Conservation (phyloP, 441 rosid genomes). For the Syzygium malaccense region DNA sequence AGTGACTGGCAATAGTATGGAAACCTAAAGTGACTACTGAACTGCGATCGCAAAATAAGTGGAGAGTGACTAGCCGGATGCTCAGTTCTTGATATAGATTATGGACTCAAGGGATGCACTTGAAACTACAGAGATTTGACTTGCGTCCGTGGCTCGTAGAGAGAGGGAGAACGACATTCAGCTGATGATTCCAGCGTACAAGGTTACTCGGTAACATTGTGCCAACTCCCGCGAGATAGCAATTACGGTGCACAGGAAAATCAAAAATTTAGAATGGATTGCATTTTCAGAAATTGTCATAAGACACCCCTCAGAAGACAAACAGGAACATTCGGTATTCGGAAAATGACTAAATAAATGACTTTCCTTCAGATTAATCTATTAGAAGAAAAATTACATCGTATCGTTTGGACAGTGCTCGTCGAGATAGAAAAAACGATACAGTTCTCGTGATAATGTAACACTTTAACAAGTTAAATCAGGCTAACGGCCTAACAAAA, state of each 20-base stretch:
- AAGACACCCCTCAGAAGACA: neutral
- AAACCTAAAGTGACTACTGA: neutral
- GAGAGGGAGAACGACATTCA: neutral
- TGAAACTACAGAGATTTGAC: neutral
- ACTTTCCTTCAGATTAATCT: neutral
- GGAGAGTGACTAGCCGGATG: neutral
- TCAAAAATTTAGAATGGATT: neutral
- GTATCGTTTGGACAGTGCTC: neutral
- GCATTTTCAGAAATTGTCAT: neutral
- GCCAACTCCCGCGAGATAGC: neutral
- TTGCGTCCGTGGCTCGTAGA: no score
- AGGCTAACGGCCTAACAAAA: neutral
- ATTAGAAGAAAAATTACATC: neutral
- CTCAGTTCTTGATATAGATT: neutral
- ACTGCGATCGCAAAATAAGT: neutral
- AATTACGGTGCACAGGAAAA: neutral
- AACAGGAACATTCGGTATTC: neutral
- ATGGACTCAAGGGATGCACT: neutral
- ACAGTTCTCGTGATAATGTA: neutral
- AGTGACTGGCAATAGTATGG: neutral
- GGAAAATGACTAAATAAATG: neutral
- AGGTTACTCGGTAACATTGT: neutral
- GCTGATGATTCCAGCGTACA: neutral
- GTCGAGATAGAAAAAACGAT: neutral
- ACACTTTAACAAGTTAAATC: neutral